A percentile compares a stretch with the other conserved stretches of the same genome.
Evolutionary conservation across 1,284 basidiomycete genomes (phyloP).

Genomic region (Stygiomarasmius scandens): DNA sequence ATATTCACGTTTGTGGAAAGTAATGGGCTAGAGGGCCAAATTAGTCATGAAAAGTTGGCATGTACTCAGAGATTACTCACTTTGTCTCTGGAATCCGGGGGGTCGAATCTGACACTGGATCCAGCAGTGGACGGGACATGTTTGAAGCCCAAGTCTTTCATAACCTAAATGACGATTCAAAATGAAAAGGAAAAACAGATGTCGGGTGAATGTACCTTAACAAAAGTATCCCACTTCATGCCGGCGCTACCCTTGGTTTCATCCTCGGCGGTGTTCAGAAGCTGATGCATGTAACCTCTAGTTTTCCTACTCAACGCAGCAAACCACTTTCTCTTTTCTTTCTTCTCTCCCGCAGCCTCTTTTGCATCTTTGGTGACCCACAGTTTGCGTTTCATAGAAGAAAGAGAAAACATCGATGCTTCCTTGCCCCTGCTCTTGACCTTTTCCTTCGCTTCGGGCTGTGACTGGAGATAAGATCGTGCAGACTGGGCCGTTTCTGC

Average conservation of each 20-base stretch:
- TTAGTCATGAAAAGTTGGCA: slow-evolving; percentile 12
- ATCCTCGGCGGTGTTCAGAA: slow-evolving; percentile 59
- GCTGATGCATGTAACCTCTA: slow-evolving; percentile 59
- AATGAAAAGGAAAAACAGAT: not conserved
- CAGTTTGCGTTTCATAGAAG: slow-evolving; percentile 54
- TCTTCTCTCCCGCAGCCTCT: slow-evolving; percentile 32
- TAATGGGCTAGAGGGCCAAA: slow-evolving; percentile 55
- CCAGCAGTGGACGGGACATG: slow-evolving; percentile 76
- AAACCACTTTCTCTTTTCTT: slow-evolving; percentile 57
- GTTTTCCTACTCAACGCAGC: slow-evolving; percentile 61
- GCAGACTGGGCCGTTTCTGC: slow-evolving; percentile 61
- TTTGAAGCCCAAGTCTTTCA: slow-evolving; percentile 76
- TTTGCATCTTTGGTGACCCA: slow-evolving; percentile 32
- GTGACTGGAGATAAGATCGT: slow-evolving; percentile 64
- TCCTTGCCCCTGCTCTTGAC: slow-evolving; percentile 67
- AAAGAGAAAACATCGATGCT: slow-evolving; percentile 50
- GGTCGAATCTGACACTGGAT: slow-evolving; percentile 80
- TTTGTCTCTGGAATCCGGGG: slow-evolving; percentile 60
- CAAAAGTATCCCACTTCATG: slow-evolving; percentile 76
- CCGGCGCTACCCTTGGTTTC: slow-evolving; percentile 56
- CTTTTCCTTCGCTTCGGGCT: slow-evolving; percentile 57
- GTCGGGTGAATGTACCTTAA: slow-evolving; percentile 44
- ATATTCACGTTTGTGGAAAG: slow-evolving; percentile 68
- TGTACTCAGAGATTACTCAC: slow-evolving; percentile 7
- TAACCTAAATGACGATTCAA: slow-evolving; percentile 47